phyloP scores from a whole-genome alignment of 2,329 filamentous ascomycete species.

The Sporothrix luriei region DNA sequence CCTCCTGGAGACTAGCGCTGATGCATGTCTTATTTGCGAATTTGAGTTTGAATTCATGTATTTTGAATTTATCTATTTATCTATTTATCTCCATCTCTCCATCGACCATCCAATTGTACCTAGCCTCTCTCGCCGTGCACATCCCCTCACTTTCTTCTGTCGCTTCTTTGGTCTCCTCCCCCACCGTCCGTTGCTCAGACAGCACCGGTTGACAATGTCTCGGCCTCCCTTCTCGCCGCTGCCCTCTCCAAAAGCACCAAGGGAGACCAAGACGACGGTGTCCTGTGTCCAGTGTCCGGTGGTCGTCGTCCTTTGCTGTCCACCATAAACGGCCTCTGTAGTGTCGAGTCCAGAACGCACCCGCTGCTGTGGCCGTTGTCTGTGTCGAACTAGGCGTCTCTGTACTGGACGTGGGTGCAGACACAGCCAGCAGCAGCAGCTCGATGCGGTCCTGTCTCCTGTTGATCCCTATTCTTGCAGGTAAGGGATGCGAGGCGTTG shows the following conservation, averaged over 20 bases:
- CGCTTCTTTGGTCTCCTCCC: background rate
- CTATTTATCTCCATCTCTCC: too few relatives aligned
- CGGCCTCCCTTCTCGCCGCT: slow-evolving; percentile 13
- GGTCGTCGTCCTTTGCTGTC: too few relatives aligned
- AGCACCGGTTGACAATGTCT: background rate
- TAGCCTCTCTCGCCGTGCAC: background rate
- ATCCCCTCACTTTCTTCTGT: slow-evolving; percentile 4
- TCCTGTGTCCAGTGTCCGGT: too few relatives aligned
- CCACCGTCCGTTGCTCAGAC: slow-evolving; percentile 22
- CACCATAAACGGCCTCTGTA: background rate
- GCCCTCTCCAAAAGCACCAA: slow-evolving; percentile 27
- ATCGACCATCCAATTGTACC: too few relatives aligned
- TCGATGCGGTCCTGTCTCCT: background rate
- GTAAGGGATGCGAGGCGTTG: slow-evolving; percentile 7
- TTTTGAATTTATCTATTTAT: background rate
- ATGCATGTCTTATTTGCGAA: background rate
- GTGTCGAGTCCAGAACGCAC: slow-evolving; percentile 6
- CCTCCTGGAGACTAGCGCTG: background rate
- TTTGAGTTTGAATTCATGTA: background rate
- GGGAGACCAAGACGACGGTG: slow-evolving; percentile 2
- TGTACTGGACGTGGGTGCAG: background rate
- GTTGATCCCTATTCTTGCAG: slow-evolving; percentile 14
- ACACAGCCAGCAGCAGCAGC: background rate
- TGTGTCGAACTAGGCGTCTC: background rate
- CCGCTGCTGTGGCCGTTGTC: background rate